Conservation (phyloP, 495 filamentous ascomycete species). For the Podospora conica region DNA sequence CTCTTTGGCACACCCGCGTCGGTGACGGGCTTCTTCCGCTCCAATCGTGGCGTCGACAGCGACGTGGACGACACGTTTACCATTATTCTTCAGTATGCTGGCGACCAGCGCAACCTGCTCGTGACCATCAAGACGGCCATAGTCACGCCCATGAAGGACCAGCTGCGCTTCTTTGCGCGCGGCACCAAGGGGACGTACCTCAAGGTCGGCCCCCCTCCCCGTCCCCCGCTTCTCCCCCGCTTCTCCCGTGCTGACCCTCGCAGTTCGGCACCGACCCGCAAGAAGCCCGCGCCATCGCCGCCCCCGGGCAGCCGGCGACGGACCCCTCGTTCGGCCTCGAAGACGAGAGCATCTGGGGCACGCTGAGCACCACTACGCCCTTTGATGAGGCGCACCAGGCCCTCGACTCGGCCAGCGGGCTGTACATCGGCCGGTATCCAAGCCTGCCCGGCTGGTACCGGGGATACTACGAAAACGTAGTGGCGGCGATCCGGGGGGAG, state of each 20-base stretch:
- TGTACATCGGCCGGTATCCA: constrained; percentile 29
- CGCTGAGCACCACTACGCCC: constrained; percentile 28
- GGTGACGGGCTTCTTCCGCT: constrained; percentile 59
- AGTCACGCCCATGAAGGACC: constrained; percentile 57
- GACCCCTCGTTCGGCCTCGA: constrained; percentile 51
- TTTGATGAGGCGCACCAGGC: constrained; percentile 19
- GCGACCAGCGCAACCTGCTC: constrained; percentile 25
- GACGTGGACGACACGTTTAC: constrained; percentile 33
- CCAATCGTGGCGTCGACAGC: constrained; percentile 44
- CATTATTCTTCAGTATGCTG: constrained; percentile 33
- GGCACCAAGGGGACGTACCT: constrained; percentile 63
- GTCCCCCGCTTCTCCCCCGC: neutral
- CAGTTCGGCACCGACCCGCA: constrained; percentile 59
- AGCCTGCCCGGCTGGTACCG: constrained; percentile 48
- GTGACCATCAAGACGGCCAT: constrained; percentile 48
- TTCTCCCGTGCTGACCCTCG: neutral
- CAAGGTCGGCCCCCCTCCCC: constrained; percentile 34
- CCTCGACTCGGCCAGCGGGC: constrained; percentile 18
- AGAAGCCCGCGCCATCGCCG: constrained; percentile 57
- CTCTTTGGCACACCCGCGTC: constrained; percentile 59
- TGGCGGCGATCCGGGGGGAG: constrained; percentile 34
- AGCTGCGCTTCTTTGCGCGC: constrained; percentile 61
- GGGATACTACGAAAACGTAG: constrained; percentile 60
- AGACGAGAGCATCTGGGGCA: constrained; percentile 30
- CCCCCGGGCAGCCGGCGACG: constrained; percentile 38